Percentiles rank a stretch among this genome's conserved stretches.
Evolutionary conservation across 2,329 filamentous ascomycete genomes (phyloP).

Genomic region (Exophiala oligosperma): DNA sequence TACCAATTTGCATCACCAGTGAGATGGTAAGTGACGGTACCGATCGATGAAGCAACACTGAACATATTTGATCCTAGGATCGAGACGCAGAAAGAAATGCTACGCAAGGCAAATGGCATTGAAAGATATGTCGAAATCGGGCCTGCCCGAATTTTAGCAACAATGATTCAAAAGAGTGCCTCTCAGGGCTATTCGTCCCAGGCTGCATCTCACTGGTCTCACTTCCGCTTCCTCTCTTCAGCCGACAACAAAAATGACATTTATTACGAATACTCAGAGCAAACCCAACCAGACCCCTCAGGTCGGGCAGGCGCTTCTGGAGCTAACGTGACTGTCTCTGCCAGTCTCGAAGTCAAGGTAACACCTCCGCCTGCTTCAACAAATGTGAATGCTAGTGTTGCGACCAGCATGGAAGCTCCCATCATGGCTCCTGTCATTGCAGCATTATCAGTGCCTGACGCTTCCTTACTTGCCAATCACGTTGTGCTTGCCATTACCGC

Average conservation of each 20-base stretch:
- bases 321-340: neutral
- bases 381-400: neutral
- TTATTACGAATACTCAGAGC: conserved; percentile 25
- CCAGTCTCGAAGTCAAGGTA: neutral
- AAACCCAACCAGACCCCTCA: neutral
- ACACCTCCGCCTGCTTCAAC: neutral
- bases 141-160: conserved; percentile 37
- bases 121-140: conserved; percentile 42
- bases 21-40: neutral
- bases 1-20: conserved; percentile 4
- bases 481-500: conserved; percentile 34
- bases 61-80: conserved; percentile 30
- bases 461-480: conserved; percentile 23
- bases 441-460: neutral
- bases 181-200: conserved; percentile 23
- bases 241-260: conserved; percentile 27
- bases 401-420: neutral
- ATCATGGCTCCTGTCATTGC: neutral
- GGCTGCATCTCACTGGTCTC: conserved; percentile 26
- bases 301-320: too few relatives aligned
- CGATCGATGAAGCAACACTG: neutral
- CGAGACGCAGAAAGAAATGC: conserved; percentile 40
- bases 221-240: neutral
- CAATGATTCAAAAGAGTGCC: conserved; percentile 40
- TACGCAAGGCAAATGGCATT: conserved; percentile 27